A percentile compares a stretch with the other conserved stretches of the same genome.
phyloP scores from a whole-genome alignment of 148 eudicot species.

The Vaccinium corymbosum region DNA sequence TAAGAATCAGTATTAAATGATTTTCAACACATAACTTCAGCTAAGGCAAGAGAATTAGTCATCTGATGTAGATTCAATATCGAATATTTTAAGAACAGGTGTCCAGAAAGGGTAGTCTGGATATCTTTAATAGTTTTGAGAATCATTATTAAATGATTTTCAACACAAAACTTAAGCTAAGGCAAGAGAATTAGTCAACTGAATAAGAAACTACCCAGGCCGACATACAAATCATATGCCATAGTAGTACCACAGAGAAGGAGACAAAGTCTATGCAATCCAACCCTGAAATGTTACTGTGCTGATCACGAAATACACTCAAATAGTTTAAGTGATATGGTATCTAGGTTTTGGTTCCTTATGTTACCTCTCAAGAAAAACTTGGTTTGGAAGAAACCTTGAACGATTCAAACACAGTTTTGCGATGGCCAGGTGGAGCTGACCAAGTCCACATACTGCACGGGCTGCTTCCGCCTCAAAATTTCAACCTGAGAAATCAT shows the following conservation, averaged over 20 bases:
- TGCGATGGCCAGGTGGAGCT: background rate
- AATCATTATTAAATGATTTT: background rate
- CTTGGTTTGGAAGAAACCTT: background rate
- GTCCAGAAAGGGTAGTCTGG: background rate
- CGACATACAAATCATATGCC: background rate
- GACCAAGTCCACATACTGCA: constrained; percentile 11
- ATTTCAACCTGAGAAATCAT: constrained; percentile 2
- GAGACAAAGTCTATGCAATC: background rate
- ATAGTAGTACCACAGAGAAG: background rate
- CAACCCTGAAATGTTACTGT: background rate
- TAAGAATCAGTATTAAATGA: background rate
- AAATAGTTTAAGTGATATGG: background rate
- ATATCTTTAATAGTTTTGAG: background rate
- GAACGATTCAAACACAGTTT: constrained; percentile 6
- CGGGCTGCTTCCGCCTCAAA: background rate
- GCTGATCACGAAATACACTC: background rate
- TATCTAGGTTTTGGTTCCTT: background rate
- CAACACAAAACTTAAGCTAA: background rate
- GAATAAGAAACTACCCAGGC: background rate
- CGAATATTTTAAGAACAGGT: background rate
- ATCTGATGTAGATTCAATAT: background rate
- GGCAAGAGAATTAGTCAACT: background rate
- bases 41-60: too few species aligned
- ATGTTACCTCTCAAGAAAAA: too few species aligned
- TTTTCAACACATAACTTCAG: background rate